These are phyloP conservation scores for Hyaloscypha hepaticicola DNA, from an alignment of 495 filamentous ascomycete species.

Conservation along the genomic window DNA sequence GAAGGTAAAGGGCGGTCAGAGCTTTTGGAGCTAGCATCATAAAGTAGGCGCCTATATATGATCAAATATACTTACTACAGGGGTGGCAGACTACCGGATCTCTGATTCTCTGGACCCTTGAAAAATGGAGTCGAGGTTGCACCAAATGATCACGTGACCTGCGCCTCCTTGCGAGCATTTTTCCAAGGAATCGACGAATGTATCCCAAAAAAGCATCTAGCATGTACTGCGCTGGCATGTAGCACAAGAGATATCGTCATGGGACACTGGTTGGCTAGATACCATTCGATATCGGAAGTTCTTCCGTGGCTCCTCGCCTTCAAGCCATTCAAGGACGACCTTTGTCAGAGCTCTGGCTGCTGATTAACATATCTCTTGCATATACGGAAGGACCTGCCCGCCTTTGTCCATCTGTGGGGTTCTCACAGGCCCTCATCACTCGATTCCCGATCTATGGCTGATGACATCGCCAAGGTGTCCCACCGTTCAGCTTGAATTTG, in stretches of 20 bases:
- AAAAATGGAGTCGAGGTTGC: background rate
- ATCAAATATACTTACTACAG: background rate
- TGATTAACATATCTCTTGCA: background rate
- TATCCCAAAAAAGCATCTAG: background rate
- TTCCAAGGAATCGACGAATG: background rate
- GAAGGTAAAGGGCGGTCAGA: slow-evolving; percentile 1
- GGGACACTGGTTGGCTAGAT: background rate
- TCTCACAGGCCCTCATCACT: background rate
- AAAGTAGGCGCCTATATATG: background rate
- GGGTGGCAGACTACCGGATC: background rate
- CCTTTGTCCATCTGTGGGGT: background rate
- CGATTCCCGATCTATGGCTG: background rate
- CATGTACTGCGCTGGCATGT: background rate
- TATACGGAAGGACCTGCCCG: background rate
- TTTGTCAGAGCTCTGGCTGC: background rate
- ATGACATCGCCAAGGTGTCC: background rate
- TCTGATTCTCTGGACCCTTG: background rate
- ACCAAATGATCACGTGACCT: background rate
- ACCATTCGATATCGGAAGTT: background rate
- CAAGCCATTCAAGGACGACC: background rate
- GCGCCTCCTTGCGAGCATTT: background rate
- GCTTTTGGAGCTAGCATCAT: background rate
- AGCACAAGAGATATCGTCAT: background rate
- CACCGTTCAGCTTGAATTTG: background rate
- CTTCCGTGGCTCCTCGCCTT: background rate